Evolutionary conservation across 2,329 filamentous ascomycete genomes (phyloP), one percentile per base, ranked within the genome.

Genomic region (Fusarium humuli): DNA sequence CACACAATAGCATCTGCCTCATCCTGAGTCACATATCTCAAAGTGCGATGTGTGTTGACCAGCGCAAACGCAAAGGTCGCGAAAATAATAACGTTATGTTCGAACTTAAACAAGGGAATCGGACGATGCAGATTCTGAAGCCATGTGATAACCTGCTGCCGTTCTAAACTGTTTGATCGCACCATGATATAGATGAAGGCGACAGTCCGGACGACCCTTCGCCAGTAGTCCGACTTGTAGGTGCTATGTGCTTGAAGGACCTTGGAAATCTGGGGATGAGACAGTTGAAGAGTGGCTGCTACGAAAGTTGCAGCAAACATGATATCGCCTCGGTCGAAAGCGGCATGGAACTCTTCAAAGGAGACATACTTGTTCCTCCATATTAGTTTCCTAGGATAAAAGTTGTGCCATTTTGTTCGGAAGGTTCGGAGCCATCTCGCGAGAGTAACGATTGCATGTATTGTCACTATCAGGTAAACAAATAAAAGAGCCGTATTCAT

Each of bases 91-190:
- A 44, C 8, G 2, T 44, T 23, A 3, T 9, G 2, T 1, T 44
- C 41, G 14, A 44, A 44, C 3, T 16, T 22, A 4, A 44, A 44
- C 1, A 44, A 16, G 0, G 41, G 1, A 23, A 44, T 23, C 0
- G 41, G 41, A 0, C 13, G 41, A 23, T 44, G 41, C 3, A 44
- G 1, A 16, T 23, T 44, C 13, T 44, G 41, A 4, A 44, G 41
- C 41, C 41, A 44, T 0, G 8, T 13, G 14, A 23, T 23, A 9
- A 44, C 13, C 13, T 44, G 12, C 13, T 44, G 41, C 12, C 41
- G 8, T 23, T 44, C 41, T 10, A 13, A 22, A 7, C 20, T 23
- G 5, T 44, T 44, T 6, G 41, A 10, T 2, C 41, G 8, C 1
- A 44, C 41, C 5, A 44, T 10, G 8, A 23, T 44, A 5, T 44